A percentile compares a stretch with the other conserved stretches of the same genome.
These are phyloP conservation scores for Cryptococcus deneoformans DNA, from an alignment of 1,284 basidiomycete genomes.

Conservation along the genomic window DNA sequence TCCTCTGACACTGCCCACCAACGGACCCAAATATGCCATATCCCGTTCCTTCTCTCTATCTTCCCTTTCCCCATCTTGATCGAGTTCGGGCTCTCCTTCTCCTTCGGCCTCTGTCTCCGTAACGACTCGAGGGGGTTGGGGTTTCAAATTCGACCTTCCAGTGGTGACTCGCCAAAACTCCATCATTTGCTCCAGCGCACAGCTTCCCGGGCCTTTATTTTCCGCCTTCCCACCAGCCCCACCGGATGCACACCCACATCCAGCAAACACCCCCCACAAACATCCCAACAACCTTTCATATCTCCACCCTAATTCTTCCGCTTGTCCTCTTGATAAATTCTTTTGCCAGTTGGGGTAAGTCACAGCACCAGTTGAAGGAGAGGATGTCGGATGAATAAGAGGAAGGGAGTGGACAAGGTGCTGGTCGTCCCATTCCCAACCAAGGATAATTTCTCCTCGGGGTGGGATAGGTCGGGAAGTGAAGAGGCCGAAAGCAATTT, in stretches of 20 bases:
- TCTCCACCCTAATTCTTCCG: background rate
- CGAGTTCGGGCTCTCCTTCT: slow-evolving; percentile 18
- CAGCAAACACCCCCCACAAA: background rate
- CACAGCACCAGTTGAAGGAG: slow-evolving; percentile 14
- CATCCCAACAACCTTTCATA: background rate
- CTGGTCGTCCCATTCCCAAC: slow-evolving; percentile 96
- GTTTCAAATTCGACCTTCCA: no score
- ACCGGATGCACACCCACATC: background rate
- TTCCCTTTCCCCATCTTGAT: background rate
- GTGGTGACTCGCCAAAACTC: slow-evolving; percentile 55
- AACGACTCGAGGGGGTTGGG: no score
- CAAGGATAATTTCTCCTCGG: slow-evolving; percentile 83
- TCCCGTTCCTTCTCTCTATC: background rate
- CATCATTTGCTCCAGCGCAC: slow-evolving; percentile 64
- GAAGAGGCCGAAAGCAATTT: slow-evolving; percentile 60
- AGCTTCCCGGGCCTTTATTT: slow-evolving; percentile 42
- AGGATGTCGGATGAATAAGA: slow-evolving; percentile 21
- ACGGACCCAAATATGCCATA: slow-evolving; percentile 61
- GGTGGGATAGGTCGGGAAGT: slow-evolving; percentile 68
- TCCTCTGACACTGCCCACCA: slow-evolving; percentile 65
- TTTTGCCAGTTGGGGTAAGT: slow-evolving; percentile 56
- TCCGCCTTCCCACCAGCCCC: background rate
- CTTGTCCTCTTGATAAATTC: slow-evolving; percentile 56
- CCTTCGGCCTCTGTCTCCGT: no score
- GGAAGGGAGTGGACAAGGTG: slow-evolving; percentile 76